phyloP scores from a whole-genome alignment of 148 eudicot genomes.

The Beta vulgaris region DNA sequence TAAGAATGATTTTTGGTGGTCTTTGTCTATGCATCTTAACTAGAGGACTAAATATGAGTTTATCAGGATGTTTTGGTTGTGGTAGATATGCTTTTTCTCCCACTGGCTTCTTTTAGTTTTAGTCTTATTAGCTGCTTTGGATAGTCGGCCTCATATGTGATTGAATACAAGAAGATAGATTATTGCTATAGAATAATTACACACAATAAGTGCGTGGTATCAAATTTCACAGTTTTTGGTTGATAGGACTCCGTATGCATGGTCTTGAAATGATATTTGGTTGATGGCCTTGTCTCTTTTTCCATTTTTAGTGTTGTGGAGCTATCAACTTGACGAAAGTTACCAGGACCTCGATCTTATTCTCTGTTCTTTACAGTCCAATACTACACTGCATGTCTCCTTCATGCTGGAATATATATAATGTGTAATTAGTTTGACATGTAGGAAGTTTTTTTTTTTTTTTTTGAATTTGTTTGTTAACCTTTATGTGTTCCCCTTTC shows the following conservation, averaged over 20 bases:
- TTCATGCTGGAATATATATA: neutral
- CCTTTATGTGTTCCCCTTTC: neutral
- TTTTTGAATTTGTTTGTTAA: no score
- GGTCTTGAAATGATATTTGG: neutral
- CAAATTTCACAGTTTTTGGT: neutral
- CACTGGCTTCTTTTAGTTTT: neutral
- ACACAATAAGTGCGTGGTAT: neutral
- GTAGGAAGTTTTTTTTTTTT: neutral
- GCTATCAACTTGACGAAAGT: neutral
- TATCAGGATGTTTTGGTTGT: neutral
- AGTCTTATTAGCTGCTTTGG: neutral
- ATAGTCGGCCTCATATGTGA: neutral
- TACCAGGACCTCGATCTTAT: neutral
- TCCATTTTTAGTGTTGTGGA: neutral
- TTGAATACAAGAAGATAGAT: neutral
- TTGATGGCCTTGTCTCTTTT: neutral
- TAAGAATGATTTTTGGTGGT: neutral
- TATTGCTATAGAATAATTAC: neutral
- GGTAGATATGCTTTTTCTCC: neutral
- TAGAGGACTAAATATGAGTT: neutral
- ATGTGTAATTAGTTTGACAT: constrained; percentile 1
- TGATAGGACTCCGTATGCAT: neutral
- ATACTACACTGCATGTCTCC: neutral
- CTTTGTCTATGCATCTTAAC: neutral
- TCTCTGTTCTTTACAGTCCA: neutral